Evolutionary conservation across 164 flowering plant genomes (phyloP).

Genomic region (Magnolia kwangsiensis): DNA sequence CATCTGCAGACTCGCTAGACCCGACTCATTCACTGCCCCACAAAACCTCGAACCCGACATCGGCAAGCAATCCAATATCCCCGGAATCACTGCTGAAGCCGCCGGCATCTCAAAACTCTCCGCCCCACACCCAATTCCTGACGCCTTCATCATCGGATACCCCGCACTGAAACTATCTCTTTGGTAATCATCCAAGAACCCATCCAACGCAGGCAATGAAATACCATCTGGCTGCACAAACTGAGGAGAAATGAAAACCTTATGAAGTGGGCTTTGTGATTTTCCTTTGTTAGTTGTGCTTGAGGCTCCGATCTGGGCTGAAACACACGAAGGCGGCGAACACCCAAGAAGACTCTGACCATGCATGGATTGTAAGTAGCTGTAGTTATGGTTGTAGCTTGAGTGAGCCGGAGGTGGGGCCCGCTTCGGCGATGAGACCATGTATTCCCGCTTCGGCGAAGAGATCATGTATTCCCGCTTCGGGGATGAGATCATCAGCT

Average conservation of each 20-base stretch:
- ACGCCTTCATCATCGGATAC: conserved; percentile 14
- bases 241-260: conserved; percentile 42
- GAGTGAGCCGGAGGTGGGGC: conserved; percentile 2
- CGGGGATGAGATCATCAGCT: conserved; percentile 50
- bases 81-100: conserved; percentile 8
- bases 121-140: conserved; percentile 14
- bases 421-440: conserved; percentile 59
- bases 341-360: conserved; percentile 33
- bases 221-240: conserved; percentile 37
- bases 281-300: conserved; percentile 31
- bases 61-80: conserved; percentile 26
- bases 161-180: conserved; percentile 25
- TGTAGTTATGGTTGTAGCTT: conserved; percentile 20
- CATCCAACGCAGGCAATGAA: conserved; percentile 38
- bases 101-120: conserved; percentile 29
- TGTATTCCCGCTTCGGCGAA: conserved; percentile 45
- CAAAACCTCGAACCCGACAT: conserved; percentile 24
- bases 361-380: conserved; percentile 28
- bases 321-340: conserved; percentile 34
- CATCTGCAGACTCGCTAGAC: conserved; percentile 21
- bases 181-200: conserved; percentile 35
- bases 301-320: conserved; percentile 28
- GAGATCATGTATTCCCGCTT: conserved; percentile 61
- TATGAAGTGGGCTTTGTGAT: conserved; percentile 52
- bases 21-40: conserved; percentile 22